phyloP scores from a whole-genome alignment of 1,284 basidiomycete species.

The Vanrija sp. region DNA sequence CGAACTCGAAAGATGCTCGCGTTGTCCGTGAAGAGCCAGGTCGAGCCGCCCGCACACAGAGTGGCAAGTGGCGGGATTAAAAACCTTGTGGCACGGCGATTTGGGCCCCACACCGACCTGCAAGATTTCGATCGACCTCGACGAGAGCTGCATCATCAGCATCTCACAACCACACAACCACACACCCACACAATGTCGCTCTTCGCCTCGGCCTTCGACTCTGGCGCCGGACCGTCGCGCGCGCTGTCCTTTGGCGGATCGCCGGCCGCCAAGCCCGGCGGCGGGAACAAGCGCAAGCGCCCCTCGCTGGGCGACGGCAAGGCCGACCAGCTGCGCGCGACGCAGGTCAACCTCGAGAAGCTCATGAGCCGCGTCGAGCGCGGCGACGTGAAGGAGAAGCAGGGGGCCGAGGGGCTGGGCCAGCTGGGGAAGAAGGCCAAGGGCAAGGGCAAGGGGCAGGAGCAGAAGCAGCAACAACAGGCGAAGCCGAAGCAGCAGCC shows the following conservation, averaged over 20 bases:
- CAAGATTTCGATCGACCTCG: constrained; percentile 3
- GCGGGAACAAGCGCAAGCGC: constrained; percentile 62
- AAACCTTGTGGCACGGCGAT: constrained; percentile 7
- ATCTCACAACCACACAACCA: background rate
- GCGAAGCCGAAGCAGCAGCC: constrained; percentile 3
- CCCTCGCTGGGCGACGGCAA: constrained; percentile 44
- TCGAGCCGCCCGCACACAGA: too few relatives aligned
- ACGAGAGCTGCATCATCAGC: background rate
- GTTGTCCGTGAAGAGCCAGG: constrained; percentile 1
- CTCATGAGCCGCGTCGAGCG: constrained; percentile 61
- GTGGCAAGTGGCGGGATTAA: too few relatives aligned
- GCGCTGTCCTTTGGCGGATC: background rate
- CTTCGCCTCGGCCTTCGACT: constrained; percentile 41
- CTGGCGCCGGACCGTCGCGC: constrained; percentile 15
- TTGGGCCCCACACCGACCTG: background rate
- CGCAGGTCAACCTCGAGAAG: constrained; percentile 70
- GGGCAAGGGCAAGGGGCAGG: constrained; percentile 7
- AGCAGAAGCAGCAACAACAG: background rate
- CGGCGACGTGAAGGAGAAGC: constrained; percentile 35
- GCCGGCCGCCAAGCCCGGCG: background rate
- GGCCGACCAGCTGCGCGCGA: constrained; percentile 43
- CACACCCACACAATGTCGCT: constrained; percentile 32
- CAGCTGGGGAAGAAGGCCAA: constrained; percentile 38
- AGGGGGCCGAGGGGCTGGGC: constrained; percentile 17
- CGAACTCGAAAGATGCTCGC: background rate